Base-by-base conservation (phyloP, 2,329 filamentous ascomycete genomes). In the Exophiala aquamarina region DNA sequence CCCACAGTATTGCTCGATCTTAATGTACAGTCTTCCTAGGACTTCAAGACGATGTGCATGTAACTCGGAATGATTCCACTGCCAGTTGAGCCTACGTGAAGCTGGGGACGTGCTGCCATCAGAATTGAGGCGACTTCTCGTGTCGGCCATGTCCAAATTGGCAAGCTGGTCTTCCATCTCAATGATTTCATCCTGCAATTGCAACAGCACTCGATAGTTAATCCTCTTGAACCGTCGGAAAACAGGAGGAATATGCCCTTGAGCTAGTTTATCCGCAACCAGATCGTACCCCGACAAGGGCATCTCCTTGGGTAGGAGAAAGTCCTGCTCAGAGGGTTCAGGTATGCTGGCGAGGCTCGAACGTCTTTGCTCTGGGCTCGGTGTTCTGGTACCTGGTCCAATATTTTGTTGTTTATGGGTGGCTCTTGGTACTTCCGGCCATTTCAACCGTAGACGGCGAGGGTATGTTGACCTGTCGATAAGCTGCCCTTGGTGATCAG, bases 161-260 rank as follows among this genome's bases (percentile, higher is more conserved):
- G 81, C 78, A 1, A 96, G 76, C 47, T 91, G 82, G 59, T 89
- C 84, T 66, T 95, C 90, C 29, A 95, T 73, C 59, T 92, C 86
- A 21, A 77, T 75, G 14, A 95, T 80, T 64, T 95, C 89, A 61
- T 95, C 89, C 66, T 95, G 91, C 13, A 95, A 74, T 53, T 93
- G 84, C 0, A 95, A 73, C 2, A 96, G 71, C 2, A 95, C 70
- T 2, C 91, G 83, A 63, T 95, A 89, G 59, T 93, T 91, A 14
- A 95, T 70, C 9, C 81, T 77, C 63, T 88, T 84, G 61, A 96
- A 96, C 47, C 84, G 84, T 34, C 91, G 82, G 65, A 95, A 95
- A 49, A 95, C 78, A 1, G 89, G 88, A 3, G 66, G 62, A 10
- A 67, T 59, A 23, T 47, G 52, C 20, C 56, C 66, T 56, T 53